Evolutionary conservation across 2,329 filamentous ascomycete species (phyloP), one percentile per base, ranked within the genome.

Genomic region (Venturia effusa): DNA sequence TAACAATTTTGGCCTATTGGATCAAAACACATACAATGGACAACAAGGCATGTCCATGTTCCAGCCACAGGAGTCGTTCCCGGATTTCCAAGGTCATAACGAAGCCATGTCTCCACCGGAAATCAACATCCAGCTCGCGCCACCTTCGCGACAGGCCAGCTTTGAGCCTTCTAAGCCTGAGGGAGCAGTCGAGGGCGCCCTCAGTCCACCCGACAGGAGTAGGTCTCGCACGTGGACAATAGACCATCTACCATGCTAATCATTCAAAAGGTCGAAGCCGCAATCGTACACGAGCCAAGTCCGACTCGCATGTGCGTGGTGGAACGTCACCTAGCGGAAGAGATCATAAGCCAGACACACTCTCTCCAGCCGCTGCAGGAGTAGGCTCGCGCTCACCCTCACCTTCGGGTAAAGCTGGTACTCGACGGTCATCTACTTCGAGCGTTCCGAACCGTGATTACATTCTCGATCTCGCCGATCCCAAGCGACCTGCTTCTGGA

Each of bases 101-200:
- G 84, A 87, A 61, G 83, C 89, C 68, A 94, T 96, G 87, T 88
- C 88, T 3, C 90, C 92, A n/a, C 92, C 92, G 0, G 90, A 92
- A 61, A 97, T 97, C 75, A 96, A 94, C 72, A 94, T 97, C 69
- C 90, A 96, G 72, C 92, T 90, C 74, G 92, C 92, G 19, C 92
- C 92, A 30, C 87, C 87, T 10, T 84, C 88, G 62, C 79, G 83
- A 65, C 84, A 84, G 70, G 83, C 80, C 62, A 85, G 81, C 68
- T 88, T 89, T 71, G 88, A 88, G 67, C 83, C 84, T 34, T 79
- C 82, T 24, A 90, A 89, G 71, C 76, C 82, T 37, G 80, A 78
- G 86, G 68, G 76, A 71, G 74, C 63, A 85, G 90, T 40, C 32
- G 68, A 82, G 87, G 67, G 90, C 73, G 91, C 92, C 4, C 77